Evolutionary conservation across 495 filamentous ascomycete genomes (phyloP).

Genomic region (Penicillium canariense): DNA sequence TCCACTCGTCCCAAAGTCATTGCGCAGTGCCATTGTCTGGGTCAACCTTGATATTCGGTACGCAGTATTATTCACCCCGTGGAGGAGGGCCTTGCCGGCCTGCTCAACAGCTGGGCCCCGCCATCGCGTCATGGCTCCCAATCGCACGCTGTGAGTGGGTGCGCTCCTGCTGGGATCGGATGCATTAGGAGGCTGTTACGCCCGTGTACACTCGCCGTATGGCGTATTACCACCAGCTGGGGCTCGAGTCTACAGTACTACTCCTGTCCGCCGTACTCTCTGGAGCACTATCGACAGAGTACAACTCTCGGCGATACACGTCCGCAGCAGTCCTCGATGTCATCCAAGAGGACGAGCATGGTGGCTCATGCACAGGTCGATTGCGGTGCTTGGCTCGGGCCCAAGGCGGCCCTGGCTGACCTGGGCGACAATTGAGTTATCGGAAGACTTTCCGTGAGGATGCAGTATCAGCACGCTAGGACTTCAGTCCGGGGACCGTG

Average conservation of each 20-base stretch:
- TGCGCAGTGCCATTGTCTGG: conserved; percentile 5
- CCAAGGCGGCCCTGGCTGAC: background rate
- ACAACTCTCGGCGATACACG: background rate
- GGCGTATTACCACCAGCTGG: background rate
- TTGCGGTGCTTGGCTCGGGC: background rate
- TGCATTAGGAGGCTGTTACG: background rate
- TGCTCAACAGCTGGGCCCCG: conserved; percentile 12
- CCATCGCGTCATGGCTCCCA: conserved; percentile 21
- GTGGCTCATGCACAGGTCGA: conserved; percentile 4
- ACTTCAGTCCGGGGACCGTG: background rate
- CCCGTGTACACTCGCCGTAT: background rate
- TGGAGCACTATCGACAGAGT: too few relatives aligned
- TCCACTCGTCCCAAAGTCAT: conserved; percentile 12
- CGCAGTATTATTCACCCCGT: background rate
- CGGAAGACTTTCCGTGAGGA: background rate
- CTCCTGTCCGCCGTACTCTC: too few relatives aligned
- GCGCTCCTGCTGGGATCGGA: conserved; percentile 11
- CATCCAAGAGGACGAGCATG: background rate
- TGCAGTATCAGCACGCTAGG: background rate
- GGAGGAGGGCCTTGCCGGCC: background rate
- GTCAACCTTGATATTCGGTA: conserved; percentile 7
- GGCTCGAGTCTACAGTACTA: too few relatives aligned
- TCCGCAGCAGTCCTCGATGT: conserved; percentile 9
- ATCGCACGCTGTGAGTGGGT: conserved; percentile 14
- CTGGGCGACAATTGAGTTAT: background rate